phyloP scores from a whole-genome alignment of 768 basidiomycete genomes.

The Lentinula sp. region DNA sequence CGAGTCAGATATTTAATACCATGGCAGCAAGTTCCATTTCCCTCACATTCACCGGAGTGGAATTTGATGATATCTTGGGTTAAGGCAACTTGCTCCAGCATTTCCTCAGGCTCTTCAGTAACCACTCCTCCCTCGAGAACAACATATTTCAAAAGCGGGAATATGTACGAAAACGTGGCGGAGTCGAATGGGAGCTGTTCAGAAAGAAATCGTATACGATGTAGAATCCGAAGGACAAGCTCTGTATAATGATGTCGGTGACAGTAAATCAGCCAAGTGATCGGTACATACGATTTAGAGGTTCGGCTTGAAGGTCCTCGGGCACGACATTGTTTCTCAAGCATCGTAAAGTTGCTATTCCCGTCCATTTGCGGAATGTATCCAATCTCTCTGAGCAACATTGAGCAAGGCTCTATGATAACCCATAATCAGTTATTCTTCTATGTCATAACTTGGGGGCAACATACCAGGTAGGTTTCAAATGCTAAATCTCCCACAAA shows the following conservation, averaged over 20 bases:
- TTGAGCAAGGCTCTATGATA: conserved; percentile 53
- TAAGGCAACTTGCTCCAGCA: conserved; percentile 73
- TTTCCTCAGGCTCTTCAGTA: conserved; percentile 63
- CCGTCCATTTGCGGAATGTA: conserved; percentile 63
- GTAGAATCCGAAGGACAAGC: conserved; percentile 78
- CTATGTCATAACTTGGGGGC: not conserved
- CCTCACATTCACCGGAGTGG: conserved; percentile 70
- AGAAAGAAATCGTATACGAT: conserved; percentile 74
- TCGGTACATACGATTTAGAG: conserved; percentile 45
- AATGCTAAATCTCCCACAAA: conserved; percentile 63
- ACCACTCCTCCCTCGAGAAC: conserved; percentile 64
- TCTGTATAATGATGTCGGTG: conserved; percentile 32
- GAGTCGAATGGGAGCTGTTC: conserved; percentile 81
- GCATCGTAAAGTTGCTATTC: conserved; percentile 77
- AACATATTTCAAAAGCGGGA: conserved; percentile 68
- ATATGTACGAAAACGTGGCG: conserved; percentile 78
- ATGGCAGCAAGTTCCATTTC: not conserved
- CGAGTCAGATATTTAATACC: not conserved
- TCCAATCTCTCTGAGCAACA: conserved; percentile 74
- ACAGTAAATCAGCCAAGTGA: not conserved
- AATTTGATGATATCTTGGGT: conserved; percentile 63
- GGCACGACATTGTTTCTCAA: conserved; percentile 63
- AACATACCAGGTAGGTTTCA: conserved; percentile 71
- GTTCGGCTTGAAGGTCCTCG: conserved; percentile 67
- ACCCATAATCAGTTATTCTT: not conserved